Evolutionary conservation across 129 eudicot species (phyloP), one percentile per base, ranked within the genome.

Genomic region (Saussurea involucrata): DNA sequence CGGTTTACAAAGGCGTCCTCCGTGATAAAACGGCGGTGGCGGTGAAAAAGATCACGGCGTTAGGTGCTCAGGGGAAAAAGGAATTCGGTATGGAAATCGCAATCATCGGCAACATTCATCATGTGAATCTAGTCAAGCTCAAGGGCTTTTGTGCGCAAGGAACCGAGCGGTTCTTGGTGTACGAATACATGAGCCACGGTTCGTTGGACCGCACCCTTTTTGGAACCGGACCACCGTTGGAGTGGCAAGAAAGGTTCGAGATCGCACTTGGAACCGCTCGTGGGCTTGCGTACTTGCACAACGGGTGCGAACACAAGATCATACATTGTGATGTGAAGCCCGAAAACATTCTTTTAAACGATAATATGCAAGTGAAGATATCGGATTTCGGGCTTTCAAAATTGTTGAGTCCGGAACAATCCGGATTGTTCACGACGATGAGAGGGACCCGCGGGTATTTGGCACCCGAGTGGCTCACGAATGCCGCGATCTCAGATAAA

Each of bases 401-500:
- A 64, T 86, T 93, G 46, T 69, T 93, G 15, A 88, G 82, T 58
- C 90, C 89, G 0, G 97, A 93, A 68, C 92, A 93, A 79, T 93
- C 98, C 4, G 83, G 92, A 22, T 86, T 73, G 24, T 83, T 93
- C 78, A 90, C 98, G 0, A 93, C 98, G 10, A 93, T 93, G 98
- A 82, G 98, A 69, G 98, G 98, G 5, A 93, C 98, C 6, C 88
- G 97, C 0, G 97, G 97, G 27, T 92, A 92, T 71, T 87, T 92
- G 7, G 97, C 97, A 46, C 98, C 98, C 13, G 98, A 93, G 69
- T 93, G 98, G 98, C 95, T 93, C 11, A 93, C 97, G 10, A 93
- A 92, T 78, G 84, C 98, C 0, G 86, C 97, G 2, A 79, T 93
- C 5, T 90, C 97, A 0, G 97, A 93, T 22, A 93, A 87, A 75